Evolutionary conservation across 1,284 basidiomycete genomes (phyloP), one percentile per base, ranked within the genome.

Genomic region (Cryptococcus wingfieldii): DNA sequence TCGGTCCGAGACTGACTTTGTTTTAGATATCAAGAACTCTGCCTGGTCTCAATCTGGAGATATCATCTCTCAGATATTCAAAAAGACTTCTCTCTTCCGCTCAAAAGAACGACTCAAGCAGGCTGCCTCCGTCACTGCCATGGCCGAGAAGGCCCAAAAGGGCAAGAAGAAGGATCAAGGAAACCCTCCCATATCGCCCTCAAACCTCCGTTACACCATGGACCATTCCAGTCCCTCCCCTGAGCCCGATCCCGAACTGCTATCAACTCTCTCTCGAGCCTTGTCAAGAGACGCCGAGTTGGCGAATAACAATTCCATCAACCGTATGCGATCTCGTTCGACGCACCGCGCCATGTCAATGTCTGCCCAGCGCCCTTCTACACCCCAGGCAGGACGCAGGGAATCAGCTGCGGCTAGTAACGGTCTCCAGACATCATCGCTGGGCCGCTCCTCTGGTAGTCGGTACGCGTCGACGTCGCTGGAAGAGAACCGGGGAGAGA

Each of bases 1-100:
- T 5, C 41, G 19, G 13, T 13, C 14, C 44, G n/a, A 23, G 37
- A 23, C 16, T 28, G 23, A 19, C 13, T n/a, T 43, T 39, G 2
- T 10, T 14, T 18, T 34, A 67, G 76, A 77, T 56, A 68, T 75
- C 54, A 67, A 71, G 31, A 66, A 65, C 43, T 68, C 69, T 25
- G 68, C 72, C 1, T 77, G 75, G 74, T 67, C 70, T 8, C 78
- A 79, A 48, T 74, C 69, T 34, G 73, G 73, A 3, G 75, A 75
- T 50, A 52, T 78, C 8, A 50, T 78, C 44, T 67, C 68, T 8
- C 77, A 77, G 56, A 50, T 78, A 13, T 63, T 77, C 58, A 69
- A 71, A 48, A 72, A 76, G 54, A 71, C 71, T 12, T 66, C 63
- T 10, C 18, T 71, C 27, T 71, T 74, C 61, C 60, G 64, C 41